These are phyloP conservation scores for Naematelia aurantialba DNA, from an alignment of 768 basidiomycete species.

Conservation along the genomic window DNA sequence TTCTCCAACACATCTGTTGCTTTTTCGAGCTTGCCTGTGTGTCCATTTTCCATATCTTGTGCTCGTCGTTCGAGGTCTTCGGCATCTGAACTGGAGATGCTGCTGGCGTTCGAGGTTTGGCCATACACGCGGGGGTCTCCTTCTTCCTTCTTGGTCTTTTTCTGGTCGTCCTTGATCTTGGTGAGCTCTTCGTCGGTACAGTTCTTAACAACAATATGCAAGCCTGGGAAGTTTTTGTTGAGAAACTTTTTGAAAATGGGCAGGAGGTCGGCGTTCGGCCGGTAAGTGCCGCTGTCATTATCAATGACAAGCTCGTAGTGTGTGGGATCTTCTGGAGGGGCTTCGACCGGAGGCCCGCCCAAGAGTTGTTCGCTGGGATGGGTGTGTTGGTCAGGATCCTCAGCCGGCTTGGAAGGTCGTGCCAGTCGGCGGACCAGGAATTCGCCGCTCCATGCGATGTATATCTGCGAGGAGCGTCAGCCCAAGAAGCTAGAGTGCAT, in stretches of 20 bases:
- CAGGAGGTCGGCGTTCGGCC: conserved; percentile 64
- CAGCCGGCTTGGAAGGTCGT: conserved; percentile 51
- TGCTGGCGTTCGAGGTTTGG: conserved; percentile 42
- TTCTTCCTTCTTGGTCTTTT: conserved; percentile 47
- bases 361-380: conserved; percentile 29
- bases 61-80: conserved; percentile 23
- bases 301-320: conserved; percentile 80
- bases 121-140: conserved; percentile 39
- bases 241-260: conserved; percentile 62
- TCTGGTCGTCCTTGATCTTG: conserved; percentile 50
- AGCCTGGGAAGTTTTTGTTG: conserved; percentile 69
- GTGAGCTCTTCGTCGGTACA: conserved; percentile 53
- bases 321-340: conserved; percentile 48
- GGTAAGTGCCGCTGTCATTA: conserved; percentile 73
- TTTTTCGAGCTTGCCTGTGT: conserved; percentile 18
- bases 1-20: conserved; percentile 20
- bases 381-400: conserved; percentile 55
- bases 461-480: conserved; percentile 51
- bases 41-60: not conserved
- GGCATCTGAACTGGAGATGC: conserved; percentile 30
- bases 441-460: conserved; percentile 55
- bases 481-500: no score
- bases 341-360: conserved; percentile 29
- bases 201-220: conserved; percentile 59
- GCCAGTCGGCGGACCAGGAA: conserved; percentile 61